These are phyloP conservation scores for Pseudogymnoascus sp. DNA, from an alignment of 2,329 filamentous ascomycete genomes.

Conservation along the genomic window DNA sequence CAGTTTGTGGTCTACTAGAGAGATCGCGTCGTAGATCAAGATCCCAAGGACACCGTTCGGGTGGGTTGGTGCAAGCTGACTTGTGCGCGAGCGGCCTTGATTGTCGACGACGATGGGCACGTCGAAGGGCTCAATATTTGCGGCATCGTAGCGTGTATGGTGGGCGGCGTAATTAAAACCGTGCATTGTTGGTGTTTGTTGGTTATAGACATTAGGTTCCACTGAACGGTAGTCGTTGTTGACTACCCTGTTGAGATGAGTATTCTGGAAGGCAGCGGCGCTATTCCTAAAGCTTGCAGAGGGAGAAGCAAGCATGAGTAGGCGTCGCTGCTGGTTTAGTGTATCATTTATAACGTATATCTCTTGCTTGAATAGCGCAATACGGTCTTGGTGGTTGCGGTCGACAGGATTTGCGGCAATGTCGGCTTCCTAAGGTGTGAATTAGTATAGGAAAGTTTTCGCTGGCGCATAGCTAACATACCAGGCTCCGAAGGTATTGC, in stretches of 20 bases:
- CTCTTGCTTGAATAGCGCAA: constrained; percentile 19
- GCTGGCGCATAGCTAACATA: constrained; percentile 8
- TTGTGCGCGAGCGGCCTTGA: background rate
- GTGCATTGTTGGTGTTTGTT: background rate
- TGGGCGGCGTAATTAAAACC: background rate
- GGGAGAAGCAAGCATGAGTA: constrained; percentile 7
- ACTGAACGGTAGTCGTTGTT: background rate
- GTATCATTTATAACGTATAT: constrained; percentile 19
- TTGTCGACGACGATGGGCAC: background rate
- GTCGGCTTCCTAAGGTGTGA: constrained; percentile 14
- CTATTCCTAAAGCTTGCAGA: constrained; percentile 4
- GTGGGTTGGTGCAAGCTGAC: constrained; percentile 9
- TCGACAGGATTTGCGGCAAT: constrained; percentile 19
- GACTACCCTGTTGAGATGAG: background rate
- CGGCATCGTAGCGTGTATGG: background rate
- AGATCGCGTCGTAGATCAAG: constrained; percentile 16
- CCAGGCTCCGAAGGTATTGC: constrained; percentile 18
- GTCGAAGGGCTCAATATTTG: background rate
- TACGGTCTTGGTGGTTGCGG: constrained; percentile 18
- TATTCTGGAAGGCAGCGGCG: background rate
- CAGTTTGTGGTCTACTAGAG: constrained; percentile 16
- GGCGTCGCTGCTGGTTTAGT: constrained; percentile 14
- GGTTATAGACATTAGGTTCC: background rate
- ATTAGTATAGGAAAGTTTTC: background rate
- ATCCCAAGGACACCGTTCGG: constrained; percentile 17